phyloP scores from a whole-genome alignment of 495 filamentous ascomycete species.

The Hypoxylon perforatum region DNA sequence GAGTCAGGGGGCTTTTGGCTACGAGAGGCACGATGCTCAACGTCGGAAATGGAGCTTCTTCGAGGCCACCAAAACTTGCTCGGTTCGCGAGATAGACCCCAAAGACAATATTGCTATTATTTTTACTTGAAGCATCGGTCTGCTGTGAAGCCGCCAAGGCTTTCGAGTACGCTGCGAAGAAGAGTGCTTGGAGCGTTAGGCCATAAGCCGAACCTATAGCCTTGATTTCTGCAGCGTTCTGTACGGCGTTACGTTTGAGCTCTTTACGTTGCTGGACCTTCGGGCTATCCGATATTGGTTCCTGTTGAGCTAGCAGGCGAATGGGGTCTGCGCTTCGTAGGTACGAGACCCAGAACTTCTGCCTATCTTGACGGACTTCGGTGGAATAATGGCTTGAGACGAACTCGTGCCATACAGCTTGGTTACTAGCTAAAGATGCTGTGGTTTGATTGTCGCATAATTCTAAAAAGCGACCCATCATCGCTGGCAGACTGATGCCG shows the following conservation, averaged over 20 bases:
- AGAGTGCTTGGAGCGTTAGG: slow-evolving; percentile 53
- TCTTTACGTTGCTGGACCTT: slow-evolving; percentile 6
- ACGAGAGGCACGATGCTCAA: slow-evolving; percentile 56
- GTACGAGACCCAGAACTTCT: slow-evolving; percentile 67
- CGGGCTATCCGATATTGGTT: neutral
- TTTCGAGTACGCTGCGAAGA: slow-evolving; percentile 55
- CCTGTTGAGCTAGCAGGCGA: neutral
- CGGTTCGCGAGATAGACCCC: slow-evolving; percentile 61
- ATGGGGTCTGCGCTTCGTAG: slow-evolving; percentile 43
- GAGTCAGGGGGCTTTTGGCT: slow-evolving; percentile 26
- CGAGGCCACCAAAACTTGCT: slow-evolving; percentile 25
- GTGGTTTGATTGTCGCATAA: slow-evolving; percentile 25
- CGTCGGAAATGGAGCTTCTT: slow-evolving; percentile 47
- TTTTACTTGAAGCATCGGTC: neutral
- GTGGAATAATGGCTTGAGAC: slow-evolving; percentile 18
- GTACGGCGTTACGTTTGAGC: slow-evolving; percentile 35
- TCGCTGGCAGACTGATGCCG: slow-evolving; percentile 70
- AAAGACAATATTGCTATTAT: slow-evolving; percentile 46
- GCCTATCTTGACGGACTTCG: slow-evolving; percentile 26
- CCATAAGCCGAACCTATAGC: slow-evolving; percentile 39
- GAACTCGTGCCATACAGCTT: slow-evolving; percentile 39
- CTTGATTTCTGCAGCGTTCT: slow-evolving; percentile 24
- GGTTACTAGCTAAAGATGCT: neutral
- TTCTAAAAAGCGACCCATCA: slow-evolving; percentile 51
- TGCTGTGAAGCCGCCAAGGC: slow-evolving; percentile 23